A percentile compares a stretch with the other conserved stretches of the same genome.
phyloP scores from a whole-genome alignment of 148 eudicot species.

The Chenopodium album region DNA sequence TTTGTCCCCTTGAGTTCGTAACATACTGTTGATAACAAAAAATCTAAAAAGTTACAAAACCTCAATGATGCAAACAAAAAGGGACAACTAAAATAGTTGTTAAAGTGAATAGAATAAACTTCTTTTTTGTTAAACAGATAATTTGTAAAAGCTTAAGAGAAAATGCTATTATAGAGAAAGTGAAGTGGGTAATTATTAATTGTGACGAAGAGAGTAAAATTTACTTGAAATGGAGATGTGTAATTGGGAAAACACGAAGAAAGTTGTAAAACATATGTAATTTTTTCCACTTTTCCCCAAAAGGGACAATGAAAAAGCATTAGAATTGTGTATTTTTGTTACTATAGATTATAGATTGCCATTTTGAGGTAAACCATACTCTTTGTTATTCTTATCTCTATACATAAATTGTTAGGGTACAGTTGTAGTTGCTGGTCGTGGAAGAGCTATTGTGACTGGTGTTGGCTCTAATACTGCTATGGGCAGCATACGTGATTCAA shows the following conservation, averaged over 20 bases:
- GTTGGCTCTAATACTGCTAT: conserved; percentile 98
- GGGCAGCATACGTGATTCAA: conserved; percentile 99
- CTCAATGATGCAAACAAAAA: no score
- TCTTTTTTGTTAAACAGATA: no score
- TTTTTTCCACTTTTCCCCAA: not conserved
- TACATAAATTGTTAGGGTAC: conserved; percentile 67
- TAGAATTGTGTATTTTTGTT: not conserved
- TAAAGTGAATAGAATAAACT: no score
- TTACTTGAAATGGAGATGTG: no score
- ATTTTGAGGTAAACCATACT: conserved; percentile 1
- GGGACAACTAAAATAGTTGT: no score
- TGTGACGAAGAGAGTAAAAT: no score
- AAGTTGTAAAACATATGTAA: not conserved
- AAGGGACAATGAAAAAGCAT: not conserved
- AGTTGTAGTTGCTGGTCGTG: conserved; percentile 92
- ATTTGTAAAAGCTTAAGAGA: not conserved
- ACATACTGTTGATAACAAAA: no score
- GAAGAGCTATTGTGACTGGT: conserved; percentile 88
- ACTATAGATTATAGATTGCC: not conserved
- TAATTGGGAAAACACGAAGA: no score
- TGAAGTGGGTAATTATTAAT: no score
- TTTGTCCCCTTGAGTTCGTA: no score
- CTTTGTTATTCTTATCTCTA: conserved; percentile 15
- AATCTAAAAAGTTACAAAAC: no score
- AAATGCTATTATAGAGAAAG: not conserved